A percentile compares a stretch with the other conserved stretches of the same genome.
phyloP scores from a whole-genome alignment of 768 basidiomycete species.

The Calocera viscosa region DNA sequence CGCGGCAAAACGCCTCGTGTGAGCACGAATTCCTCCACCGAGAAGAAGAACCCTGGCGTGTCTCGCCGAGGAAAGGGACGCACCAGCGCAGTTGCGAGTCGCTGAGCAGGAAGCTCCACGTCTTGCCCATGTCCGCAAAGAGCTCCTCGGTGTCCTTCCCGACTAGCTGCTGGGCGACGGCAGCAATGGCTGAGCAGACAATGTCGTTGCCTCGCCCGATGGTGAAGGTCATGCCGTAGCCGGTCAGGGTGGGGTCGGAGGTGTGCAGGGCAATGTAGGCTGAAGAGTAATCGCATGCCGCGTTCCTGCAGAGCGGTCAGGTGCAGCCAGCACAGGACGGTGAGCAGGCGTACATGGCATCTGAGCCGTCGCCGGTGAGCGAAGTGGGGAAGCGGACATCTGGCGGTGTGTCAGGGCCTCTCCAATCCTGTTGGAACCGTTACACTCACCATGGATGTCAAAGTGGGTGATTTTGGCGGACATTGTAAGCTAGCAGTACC shows the following conservation, averaged over 20 bases:
- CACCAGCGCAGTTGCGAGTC: constrained; percentile 34
- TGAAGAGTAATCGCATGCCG: constrained; percentile 32
- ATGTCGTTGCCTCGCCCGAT: constrained; percentile 33
- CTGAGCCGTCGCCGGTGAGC: constrained; percentile 30
- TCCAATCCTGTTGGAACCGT: neutral
- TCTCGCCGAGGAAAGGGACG: constrained; percentile 9
- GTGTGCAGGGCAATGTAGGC: constrained; percentile 29
- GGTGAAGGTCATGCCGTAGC: constrained; percentile 25
- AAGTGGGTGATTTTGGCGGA: constrained; percentile 12
- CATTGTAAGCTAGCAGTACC: constrained; percentile 5
- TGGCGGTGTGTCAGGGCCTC: neutral
- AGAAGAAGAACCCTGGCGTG: neutral
- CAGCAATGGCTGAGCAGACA: constrained; percentile 20
- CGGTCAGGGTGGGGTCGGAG: constrained; percentile 20
- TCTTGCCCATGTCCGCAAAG: constrained; percentile 32
- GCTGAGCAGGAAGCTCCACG: constrained; percentile 30
- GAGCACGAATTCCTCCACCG: neutral
- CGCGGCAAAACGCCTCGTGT: neutral
- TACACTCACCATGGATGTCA: constrained; percentile 14
- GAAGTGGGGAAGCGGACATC: constrained; percentile 29
- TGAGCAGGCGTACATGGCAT: constrained; percentile 25
- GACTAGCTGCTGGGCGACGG: constrained; percentile 31
- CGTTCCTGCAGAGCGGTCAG: constrained; percentile 20
- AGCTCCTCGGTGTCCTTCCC: constrained; percentile 30
- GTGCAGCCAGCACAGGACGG: neutral